Conservation (phyloP, 228 moss, liverwort and hornwort species). For the Sphagnum magellanicum region DNA sequence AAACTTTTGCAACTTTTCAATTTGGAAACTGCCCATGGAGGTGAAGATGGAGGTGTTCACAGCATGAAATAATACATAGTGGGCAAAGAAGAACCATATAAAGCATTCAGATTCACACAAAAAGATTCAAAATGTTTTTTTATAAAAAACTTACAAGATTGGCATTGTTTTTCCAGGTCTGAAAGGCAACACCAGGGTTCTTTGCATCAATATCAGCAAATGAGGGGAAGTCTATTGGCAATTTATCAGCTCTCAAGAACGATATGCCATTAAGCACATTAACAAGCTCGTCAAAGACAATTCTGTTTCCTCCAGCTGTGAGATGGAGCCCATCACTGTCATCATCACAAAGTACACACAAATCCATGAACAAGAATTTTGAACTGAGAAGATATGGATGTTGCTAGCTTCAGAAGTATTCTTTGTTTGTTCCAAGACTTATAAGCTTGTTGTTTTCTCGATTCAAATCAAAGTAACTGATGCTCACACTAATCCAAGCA, state of each 20-base stretch:
- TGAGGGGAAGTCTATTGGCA: constrained; percentile 5
- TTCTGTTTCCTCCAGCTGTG: constrained; percentile 4
- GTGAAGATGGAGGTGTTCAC: too few species aligned
- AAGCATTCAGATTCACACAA: too few species aligned
- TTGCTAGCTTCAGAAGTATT: not conserved
- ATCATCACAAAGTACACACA: not conserved
- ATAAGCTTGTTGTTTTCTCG: too few species aligned
- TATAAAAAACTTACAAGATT: too few species aligned
- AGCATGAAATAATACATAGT: too few species aligned
- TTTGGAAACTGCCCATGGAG: too few species aligned
- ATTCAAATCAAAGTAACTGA: too few species aligned
- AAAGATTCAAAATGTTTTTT: too few species aligned
- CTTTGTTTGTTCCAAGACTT: too few species aligned
- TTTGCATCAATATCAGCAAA: not conserved
- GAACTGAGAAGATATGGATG: not conserved
- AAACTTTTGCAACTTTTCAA: too few species aligned
- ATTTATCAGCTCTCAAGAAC: not conserved
- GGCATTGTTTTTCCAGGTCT: not conserved
- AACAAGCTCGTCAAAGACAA: constrained; percentile 6
- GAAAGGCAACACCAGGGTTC: not conserved
- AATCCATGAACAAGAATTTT: not conserved
- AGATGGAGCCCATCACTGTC: constrained; percentile 12
- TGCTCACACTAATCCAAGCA: too few species aligned
- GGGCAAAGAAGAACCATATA: too few species aligned
- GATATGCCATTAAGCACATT: constrained; percentile 7